Conservation (phyloP, 1,139 yeast species). For the Candida dubliniensis region DNA sequence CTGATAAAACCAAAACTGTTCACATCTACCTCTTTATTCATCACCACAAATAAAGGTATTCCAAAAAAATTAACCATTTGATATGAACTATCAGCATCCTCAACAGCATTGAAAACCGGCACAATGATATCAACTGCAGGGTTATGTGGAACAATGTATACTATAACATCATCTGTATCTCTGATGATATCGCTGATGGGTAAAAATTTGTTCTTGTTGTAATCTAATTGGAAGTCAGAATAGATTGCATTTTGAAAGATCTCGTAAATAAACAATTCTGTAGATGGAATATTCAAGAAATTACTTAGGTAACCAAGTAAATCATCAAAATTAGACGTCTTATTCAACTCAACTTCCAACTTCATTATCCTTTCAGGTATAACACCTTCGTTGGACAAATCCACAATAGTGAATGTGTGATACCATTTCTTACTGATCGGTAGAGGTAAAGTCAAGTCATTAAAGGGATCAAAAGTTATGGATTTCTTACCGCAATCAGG, state of each 20-base stretch:
- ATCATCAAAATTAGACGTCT: constrained; percentile 64
- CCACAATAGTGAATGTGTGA: constrained; percentile 62
- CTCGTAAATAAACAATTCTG: constrained; percentile 63
- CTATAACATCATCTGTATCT: constrained; percentile 61
- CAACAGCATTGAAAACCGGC: constrained; percentile 64
- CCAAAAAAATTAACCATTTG: constrained; percentile 52
- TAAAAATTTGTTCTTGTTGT: constrained; percentile 56
- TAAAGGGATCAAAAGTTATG: constrained; percentile 91
- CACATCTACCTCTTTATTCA: constrained; percentile 50
- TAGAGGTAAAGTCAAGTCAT: constrained; percentile 84
- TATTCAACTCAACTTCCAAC: constrained; percentile 71
- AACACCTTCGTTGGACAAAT: constrained; percentile 50
- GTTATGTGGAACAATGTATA: constrained; percentile 63
- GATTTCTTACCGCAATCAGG: constrained; percentile 82
- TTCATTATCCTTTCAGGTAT: constrained; percentile 25
- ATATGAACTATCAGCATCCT: constrained; percentile 42
- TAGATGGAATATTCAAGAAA: constrained; percentile 44
- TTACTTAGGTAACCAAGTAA: constrained; percentile 60
- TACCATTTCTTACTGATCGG: constrained; percentile 80
- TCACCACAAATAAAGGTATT: constrained; percentile 69
- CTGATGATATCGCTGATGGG: constrained; percentile 72
- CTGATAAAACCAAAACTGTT: constrained; percentile 53
- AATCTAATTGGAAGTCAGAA: constrained; percentile 64
- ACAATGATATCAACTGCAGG: constrained; percentile 51
- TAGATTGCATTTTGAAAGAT: constrained; percentile 69